Conservation (phyloP, 2,329 filamentous ascomycete genomes). For the Neocucurbitaria cava region DNA sequence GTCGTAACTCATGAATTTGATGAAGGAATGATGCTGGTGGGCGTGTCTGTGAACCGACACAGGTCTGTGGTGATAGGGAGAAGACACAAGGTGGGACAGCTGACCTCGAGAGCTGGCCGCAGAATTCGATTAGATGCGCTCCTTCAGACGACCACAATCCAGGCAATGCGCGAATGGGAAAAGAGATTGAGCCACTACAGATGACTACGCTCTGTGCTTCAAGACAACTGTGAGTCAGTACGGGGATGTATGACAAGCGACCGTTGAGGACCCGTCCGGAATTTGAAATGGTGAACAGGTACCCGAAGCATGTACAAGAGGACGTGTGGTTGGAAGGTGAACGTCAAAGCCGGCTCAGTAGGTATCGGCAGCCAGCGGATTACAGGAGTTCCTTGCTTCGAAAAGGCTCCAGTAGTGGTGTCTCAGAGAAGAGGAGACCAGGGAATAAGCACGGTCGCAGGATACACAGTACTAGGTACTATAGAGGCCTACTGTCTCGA, state of each 20-base stretch:
- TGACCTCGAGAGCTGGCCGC: background rate
- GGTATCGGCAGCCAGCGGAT: conserved; percentile 27
- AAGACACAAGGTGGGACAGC: conserved; percentile 1
- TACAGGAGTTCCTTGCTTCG: conserved; percentile 37
- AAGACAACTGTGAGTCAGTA: conserved; percentile 21
- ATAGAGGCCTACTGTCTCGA: conserved; percentile 29
- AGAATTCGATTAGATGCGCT: background rate
- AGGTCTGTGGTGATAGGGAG: conserved; percentile 17
- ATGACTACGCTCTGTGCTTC: conserved; percentile 12
- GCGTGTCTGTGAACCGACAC: conserved; percentile 46
- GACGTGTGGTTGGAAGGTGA: conserved; percentile 12
- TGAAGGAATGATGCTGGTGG: conserved; percentile 35
- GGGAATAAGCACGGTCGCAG: conserved; percentile 10
- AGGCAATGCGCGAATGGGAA: conserved; percentile 9
- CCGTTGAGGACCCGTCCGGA: conserved; percentile 5
- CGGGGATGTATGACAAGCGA: conserved; percentile 16
- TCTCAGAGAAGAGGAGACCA: conserved; percentile 25
- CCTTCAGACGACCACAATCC: background rate
- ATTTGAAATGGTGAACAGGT: conserved; percentile 12
- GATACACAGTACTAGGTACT: conserved; percentile 29
- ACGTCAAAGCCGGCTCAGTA: conserved; percentile 22
- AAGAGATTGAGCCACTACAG: conserved; percentile 18
- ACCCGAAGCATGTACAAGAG: conserved; percentile 14
- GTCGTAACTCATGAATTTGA: conserved; percentile 48
- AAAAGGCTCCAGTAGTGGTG: conserved; percentile 18